phyloP scores from a whole-genome alignment of 768 basidiomycete species.

The Xerocomellus intermedius region DNA sequence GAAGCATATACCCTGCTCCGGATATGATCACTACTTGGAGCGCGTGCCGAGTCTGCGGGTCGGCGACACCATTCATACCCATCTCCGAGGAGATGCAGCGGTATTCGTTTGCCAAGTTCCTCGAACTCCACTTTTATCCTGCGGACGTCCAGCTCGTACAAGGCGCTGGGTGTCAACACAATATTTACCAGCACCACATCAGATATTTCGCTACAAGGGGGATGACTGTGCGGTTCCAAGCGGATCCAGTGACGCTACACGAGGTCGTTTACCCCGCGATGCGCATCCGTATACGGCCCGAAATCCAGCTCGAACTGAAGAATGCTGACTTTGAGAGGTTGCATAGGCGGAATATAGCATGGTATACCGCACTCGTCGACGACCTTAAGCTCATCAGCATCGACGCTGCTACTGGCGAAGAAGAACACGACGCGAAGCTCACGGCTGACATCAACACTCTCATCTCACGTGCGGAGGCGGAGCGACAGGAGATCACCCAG shows the following conservation, averaged over 20 bases:
- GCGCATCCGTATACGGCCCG: conserved; percentile 80
- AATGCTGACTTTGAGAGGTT: conserved; percentile 86
- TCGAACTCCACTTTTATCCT: conserved; percentile 95
- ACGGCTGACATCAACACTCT: conserved; percentile 62
- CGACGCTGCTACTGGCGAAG: conserved; percentile 77
- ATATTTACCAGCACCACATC: conserved; percentile 89
- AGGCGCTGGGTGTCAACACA: conserved; percentile 90
- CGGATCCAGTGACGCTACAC: conserved; percentile 77
- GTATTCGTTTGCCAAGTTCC: conserved; percentile 94
- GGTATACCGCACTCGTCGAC: conserved; percentile 75
- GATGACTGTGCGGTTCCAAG: conserved; percentile 85
- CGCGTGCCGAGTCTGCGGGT: conserved; percentile 75
- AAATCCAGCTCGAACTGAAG: conserved; percentile 85
- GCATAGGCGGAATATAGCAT: conserved; percentile 64
- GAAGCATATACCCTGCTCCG: conserved; percentile 54
- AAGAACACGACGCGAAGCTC: conserved; percentile 63
- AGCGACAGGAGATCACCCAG: conserved; percentile 67
- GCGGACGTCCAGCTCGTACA: conserved; percentile 81
- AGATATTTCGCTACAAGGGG: conserved; percentile 85
- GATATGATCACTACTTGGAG: conserved; percentile 92
- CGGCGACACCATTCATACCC: conserved; percentile 82
- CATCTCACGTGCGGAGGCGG: conserved; percentile 70
- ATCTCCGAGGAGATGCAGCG: conserved; percentile 90
- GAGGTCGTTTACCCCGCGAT: conserved; percentile 90
- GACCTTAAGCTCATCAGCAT: conserved; percentile 75